A percentile compares a stretch with the other conserved stretches of the same genome.
Evolutionary conservation across 2,329 filamentous ascomycete genomes (phyloP).

Genomic region (Verticillium zaregamsianum): DNA sequence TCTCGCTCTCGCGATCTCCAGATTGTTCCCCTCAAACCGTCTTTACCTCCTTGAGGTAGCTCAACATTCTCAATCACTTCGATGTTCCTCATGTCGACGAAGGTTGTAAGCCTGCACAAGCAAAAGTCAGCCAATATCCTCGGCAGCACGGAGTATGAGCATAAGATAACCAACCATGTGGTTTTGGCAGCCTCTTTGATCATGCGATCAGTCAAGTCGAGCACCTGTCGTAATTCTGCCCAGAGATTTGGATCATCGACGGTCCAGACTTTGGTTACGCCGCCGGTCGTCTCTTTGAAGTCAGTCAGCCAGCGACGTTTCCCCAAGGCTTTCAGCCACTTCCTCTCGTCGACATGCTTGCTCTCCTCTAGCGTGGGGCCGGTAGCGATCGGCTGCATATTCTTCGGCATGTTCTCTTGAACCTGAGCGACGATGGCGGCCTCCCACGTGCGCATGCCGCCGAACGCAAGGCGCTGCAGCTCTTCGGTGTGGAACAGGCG

Average conservation of each 20-base stretch:
- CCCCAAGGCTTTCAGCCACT: constrained; percentile 7
- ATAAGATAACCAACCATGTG: constrained; percentile 3
- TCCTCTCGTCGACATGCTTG: not conserved
- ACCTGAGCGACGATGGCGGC: constrained; percentile 3
- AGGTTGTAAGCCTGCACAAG: not conserved
- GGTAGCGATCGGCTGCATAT: not conserved
- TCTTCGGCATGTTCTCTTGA: not conserved
- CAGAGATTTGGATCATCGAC: constrained; percentile 8
- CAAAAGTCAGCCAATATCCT: not conserved
- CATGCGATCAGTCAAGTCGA: constrained; percentile 12
- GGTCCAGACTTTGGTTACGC: not conserved
- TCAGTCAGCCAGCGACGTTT: constrained; percentile 9
- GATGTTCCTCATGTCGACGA: not conserved
- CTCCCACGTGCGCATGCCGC: constrained; percentile 11
- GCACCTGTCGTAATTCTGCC: constrained; percentile 4
- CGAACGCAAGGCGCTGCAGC: not conserved
- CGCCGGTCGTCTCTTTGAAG: not conserved
- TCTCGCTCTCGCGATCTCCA: not conserved
- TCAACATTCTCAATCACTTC: not conserved
- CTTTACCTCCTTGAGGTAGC: not conserved
- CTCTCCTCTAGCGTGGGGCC: not conserved
- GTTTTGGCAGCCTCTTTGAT: not conserved
- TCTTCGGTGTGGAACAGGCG: constrained; percentile 7
- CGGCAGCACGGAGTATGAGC: not conserved
- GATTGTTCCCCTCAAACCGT: not conserved